Evolutionary conservation across 108 stramenopile species (phyloP), one percentile per base, ranked within the genome.

Genomic region (Mediolabrus comicus): DNA sequence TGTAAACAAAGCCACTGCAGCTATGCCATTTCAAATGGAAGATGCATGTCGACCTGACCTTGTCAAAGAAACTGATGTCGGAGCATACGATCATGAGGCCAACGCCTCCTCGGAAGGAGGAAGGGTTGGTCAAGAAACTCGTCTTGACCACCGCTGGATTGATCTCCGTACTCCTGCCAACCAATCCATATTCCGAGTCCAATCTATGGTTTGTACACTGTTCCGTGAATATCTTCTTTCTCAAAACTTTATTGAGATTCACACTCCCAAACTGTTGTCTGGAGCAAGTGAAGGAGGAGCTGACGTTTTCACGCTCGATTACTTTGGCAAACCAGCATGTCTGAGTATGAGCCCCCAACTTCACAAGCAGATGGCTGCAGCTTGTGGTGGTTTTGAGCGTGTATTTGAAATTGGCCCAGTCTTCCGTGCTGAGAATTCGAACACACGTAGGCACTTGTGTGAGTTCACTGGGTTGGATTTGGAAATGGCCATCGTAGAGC

Each of bases 381-480:
- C 99, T 2, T 99, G 97, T 79, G 92, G 96, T 36, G 99, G 97
- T 46, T 98, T 99, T 67, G 99, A 98, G 72, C 91, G 96, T 6
- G 98, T 99, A 24, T 97, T 97, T 83, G 94, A 97, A 65, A 97
- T 97, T 59, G 99, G 99, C 11, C 99, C 99, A 3, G 99, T 99
- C 31, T 99, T 99, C 77, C 94, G 99, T 59, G 99, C 99, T 6
- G 99, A 99, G 84, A 97, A 98, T 66, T 92, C 91, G 52, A 95
- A 98, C 73, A 99, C 99, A 0, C 79, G 97, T 52, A 83, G 99
- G 31, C 99, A 99, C 78, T 84, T 99, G 65, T 98, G 98, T 72
- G 99, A 99, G 83, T 99, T 99, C 77, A 98, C 98, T 33, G 99
- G 99, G 31, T 85, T 99, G 33, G 99, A 99, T 85, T 72, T 99